Evolutionary conservation across 2,329 filamentous ascomycete genomes (phyloP), one percentile per base, ranked within the genome.

Genomic region (Alternaria ventricosa): DNA sequence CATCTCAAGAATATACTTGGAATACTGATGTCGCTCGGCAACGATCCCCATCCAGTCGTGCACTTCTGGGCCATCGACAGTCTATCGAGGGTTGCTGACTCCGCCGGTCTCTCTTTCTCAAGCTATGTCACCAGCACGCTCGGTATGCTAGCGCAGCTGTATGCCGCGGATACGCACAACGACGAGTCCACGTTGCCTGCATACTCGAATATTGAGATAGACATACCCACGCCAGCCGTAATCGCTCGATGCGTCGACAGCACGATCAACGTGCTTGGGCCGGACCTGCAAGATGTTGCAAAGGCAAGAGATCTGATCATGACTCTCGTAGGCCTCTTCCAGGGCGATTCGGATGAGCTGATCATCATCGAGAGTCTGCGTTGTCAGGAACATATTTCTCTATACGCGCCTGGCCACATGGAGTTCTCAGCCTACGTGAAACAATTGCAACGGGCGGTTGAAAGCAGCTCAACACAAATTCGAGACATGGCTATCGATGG

Each of bases 1-100:
- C 96, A 99, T 78, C 86, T 99, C 55, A 98, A 98, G 83, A 97
- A 94, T 2, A 97, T 99, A 54, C 87, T 97, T n/a, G 92, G 95
- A 18, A 96, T 99, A 43, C 84, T 99, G n/a, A 97, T 98, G 92
- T 98, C 96, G 8, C 86, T 99, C 10, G 95, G 94, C 78, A 97
- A 94, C 71, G 96, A 99, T 75, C 93, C 95, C 20, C 96, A 99
- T 77, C 94, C 96, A 0, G 90, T 92, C 1, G 96, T 99, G 9
- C 96, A 99, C 79, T 97, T 95, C 77, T 98, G 94, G 94, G 95
- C 96, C 3, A 84, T 99, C 47, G 94, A 97, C 77, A 95, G 93
- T 10, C 81, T 99, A 28, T 90, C 92, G 3, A 86, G 92, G 56
- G 94, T 97, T 12, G 92, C 95, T 3, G 95, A 97, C 74, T 96